phyloP scores from a whole-genome alignment of 345 rosid genomes.

The Heritiera littoralis region DNA sequence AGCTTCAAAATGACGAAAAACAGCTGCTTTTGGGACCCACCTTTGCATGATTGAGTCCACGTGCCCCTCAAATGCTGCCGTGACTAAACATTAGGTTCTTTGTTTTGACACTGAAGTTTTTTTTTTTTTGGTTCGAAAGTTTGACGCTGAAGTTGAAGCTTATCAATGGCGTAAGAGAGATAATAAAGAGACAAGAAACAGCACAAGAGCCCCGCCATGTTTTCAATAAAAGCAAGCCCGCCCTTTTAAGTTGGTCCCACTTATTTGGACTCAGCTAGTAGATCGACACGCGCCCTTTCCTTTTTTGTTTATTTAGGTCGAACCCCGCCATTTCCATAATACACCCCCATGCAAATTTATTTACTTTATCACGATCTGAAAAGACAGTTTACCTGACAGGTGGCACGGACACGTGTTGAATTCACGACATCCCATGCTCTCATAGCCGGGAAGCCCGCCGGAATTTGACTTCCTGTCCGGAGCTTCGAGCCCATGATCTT shows the following conservation, averaged over 20 bases:
- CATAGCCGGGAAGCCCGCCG: slow-evolving; percentile 27
- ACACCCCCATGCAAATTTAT: slow-evolving; percentile 34
- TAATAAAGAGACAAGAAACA: slow-evolving; percentile 11
- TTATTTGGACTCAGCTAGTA: background rate
- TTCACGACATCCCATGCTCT: slow-evolving; percentile 13
- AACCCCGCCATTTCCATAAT: slow-evolving; percentile 24
- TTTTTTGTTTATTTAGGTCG: slow-evolving; percentile 16
- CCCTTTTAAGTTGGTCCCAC: slow-evolving; percentile 3
- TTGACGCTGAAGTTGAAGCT: background rate
- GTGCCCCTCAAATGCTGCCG: slow-evolving; percentile 36
- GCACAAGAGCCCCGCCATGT: slow-evolving; percentile 46
- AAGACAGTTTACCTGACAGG: slow-evolving; percentile 34
- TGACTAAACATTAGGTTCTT: slow-evolving; percentile 15
- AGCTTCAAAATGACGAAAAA: background rate
- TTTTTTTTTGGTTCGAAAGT: too few species aligned
- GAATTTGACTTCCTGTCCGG: slow-evolving; percentile 36
- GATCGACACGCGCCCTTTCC: slow-evolving; percentile 28
- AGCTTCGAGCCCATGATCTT: slow-evolving; percentile 24
- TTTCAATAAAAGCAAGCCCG: slow-evolving; percentile 29
- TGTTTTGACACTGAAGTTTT: slow-evolving; percentile 26
- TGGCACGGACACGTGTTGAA: slow-evolving; percentile 37
- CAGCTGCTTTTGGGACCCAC: slow-evolving; percentile 28
- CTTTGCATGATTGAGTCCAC: slow-evolving; percentile 32
- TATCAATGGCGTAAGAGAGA: slow-evolving; percentile 5
- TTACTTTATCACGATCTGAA: slow-evolving; percentile 32